A percentile compares a stretch with the other conserved stretches of the same genome.
phyloP scores from a whole-genome alignment of 306 rosid genomes.

The Astragalus membranaceus region DNA sequence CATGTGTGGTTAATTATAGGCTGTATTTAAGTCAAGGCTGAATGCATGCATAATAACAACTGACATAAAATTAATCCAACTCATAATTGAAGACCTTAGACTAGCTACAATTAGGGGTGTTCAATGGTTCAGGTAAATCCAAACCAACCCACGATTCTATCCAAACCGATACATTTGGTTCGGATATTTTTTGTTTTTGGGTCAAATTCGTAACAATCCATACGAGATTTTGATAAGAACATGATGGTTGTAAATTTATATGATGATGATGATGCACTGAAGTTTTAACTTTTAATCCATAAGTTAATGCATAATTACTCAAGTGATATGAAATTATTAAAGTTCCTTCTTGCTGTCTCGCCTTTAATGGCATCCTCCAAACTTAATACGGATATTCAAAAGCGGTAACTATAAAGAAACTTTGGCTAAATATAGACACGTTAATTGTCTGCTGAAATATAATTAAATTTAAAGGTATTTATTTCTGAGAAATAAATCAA shows the following conservation, averaged over 20 bases:
- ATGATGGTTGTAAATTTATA: background rate
- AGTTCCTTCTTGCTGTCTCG: background rate
- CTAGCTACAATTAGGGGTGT: too few species aligned
- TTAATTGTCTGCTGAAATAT: too few species aligned
- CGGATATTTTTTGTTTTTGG: too few species aligned
- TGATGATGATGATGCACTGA: background rate
- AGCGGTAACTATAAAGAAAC: background rate
- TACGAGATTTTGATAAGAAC: too few species aligned
- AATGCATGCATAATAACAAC: background rate
- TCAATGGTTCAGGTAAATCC: too few species aligned
- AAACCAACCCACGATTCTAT: too few species aligned
- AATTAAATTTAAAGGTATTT: too few species aligned
- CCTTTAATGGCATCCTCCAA: background rate
- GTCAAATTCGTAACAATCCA: too few species aligned
- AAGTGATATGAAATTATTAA: background rate
- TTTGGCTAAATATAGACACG: background rate
- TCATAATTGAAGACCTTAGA: background rate
- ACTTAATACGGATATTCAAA: background rate
- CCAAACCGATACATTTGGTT: too few species aligned
- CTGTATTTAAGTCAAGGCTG: slow-evolving; percentile 10
- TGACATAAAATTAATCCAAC: background rate
- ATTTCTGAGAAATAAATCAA: too few species aligned
- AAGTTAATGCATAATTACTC: too few species aligned
- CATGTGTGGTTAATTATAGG: slow-evolving; percentile 4
- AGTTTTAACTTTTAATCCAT: background rate